Conservation (phyloP, 768 basidiomycete genomes). For the Leucocoprinus leucothites region DNA sequence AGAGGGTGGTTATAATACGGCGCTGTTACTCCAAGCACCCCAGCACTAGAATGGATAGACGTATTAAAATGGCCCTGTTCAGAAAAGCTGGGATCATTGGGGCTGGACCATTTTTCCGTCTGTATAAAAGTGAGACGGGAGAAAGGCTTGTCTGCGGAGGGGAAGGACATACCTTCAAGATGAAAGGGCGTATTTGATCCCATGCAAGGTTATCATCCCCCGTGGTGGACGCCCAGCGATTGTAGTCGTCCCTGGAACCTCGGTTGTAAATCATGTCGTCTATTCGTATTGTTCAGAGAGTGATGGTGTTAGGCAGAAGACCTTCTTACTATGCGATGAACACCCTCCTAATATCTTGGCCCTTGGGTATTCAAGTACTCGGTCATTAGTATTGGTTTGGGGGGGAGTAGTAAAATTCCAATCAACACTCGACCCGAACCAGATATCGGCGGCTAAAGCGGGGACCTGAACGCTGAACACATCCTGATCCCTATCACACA, state of each 20-base stretch:
- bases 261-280: slow-evolving; percentile 11
- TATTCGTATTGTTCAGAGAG: neutral
- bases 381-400: slow-evolving; percentile 19
- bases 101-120: neutral
- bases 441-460: neutral
- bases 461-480: neutral
- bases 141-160: neutral
- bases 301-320: neutral
- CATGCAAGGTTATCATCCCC: neutral
- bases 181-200: no score
- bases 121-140: neutral
- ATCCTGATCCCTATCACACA: slow-evolving; percentile 1
- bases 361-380: slow-evolving; percentile 20
- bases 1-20: slow-evolving; percentile 10
- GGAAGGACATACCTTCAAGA: neutral
- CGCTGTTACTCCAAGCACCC: neutral
- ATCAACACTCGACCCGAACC: slow-evolving; percentile 5
- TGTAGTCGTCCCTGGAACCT: slow-evolving; percentile 6
- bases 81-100: neutral
- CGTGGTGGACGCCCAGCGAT: slow-evolving; percentile 3
- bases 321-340: slow-evolving; percentile 25
- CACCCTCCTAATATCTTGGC: slow-evolving; percentile 30
- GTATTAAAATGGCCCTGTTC: neutral
- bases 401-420: slow-evolving; percentile 24
- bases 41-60: neutral